Evolutionary conservation across 2,329 filamentous ascomycete species (phyloP), one percentile per base, ranked within the genome.

Genomic region (Xylariaceae sp.): DNA sequence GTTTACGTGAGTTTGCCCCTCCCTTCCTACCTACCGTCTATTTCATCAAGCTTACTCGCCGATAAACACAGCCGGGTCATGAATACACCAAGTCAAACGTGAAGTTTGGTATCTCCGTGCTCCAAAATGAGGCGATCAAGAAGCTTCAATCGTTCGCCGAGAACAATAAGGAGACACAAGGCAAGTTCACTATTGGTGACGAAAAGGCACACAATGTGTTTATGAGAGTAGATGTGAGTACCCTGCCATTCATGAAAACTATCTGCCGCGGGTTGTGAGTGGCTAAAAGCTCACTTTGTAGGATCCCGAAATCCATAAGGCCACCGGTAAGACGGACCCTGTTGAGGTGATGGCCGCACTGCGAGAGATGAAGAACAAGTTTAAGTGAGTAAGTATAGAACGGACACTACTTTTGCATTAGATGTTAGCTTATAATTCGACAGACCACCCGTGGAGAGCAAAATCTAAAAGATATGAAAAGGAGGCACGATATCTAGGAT

Each of bases 171-270:
- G 82, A 96, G 74, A 97, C 94, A 1, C 92, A 96, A 70, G 94
- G 94, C 44, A 89, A 91, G 67, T 97, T 96, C 65, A 99, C 92
- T 0, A 97, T 99, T 71, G 92, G 87, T 0, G 91, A 99, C 67
- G 94, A 99, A 74, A 97, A 97, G 86, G 89, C 89, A 71, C 91
- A 97, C 71, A 99, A 99, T 66, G 89, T 96, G 1, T 99, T 99
- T 67, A 97, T 99, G 94, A 82, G 88, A 62, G 80, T 95, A 34
- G 78, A 87, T 63, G 88, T 89, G 74, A 76, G 83, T 72, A 19
- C 12, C 16, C 43, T 29, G 26, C 5, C 8, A 26, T 5, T 26
- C 26, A 8, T 26, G 26, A 26, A 26, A 26, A 5, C 26, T 26
- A 26, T 4, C 26, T 26, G 26, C 8, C 8, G 26, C 8, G 5